phyloP scores from a whole-genome alignment of 768 basidiomycete genomes.

The Podaxis sp. region DNA sequence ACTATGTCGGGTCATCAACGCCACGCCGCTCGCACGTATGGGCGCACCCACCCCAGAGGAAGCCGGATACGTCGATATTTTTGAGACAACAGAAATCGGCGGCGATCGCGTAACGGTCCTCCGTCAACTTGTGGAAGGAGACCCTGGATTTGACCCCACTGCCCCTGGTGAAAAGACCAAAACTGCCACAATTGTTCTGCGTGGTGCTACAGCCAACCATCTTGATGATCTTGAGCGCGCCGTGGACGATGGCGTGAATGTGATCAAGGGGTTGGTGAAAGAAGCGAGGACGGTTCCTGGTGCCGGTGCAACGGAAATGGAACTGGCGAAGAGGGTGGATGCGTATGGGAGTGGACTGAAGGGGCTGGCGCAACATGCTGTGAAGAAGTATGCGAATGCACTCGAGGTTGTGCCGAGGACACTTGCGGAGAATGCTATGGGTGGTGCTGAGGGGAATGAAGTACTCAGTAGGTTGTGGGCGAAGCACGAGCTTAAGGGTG shows the following conservation, averaged over 20 bases:
- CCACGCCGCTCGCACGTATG: slow-evolving; percentile 92
- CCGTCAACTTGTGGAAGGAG: slow-evolving; percentile 71
- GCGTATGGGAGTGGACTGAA: slow-evolving; percentile 84
- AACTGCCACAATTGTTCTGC: slow-evolving; percentile 92
- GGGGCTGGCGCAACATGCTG: slow-evolving; percentile 91
- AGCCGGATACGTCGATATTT: slow-evolving; percentile 89
- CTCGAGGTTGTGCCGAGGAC: slow-evolving; percentile 92
- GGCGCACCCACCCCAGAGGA: slow-evolving; percentile 97
- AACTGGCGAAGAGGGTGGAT: slow-evolving; percentile 83
- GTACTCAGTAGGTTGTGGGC: slow-evolving; percentile 88
- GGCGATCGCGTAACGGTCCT: slow-evolving; percentile 98
- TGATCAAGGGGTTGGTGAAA: slow-evolving; percentile 89
- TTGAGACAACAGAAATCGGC: slow-evolving; percentile 95
- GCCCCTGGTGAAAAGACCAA: slow-evolving; percentile 66
- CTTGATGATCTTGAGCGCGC: slow-evolving; percentile 96
- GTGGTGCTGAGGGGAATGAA: slow-evolving; percentile 90
- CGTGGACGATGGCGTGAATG: slow-evolving; percentile 95
- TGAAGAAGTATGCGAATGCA: slow-evolving; percentile 85
- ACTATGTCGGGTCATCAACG: slow-evolving; percentile 92
- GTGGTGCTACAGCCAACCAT: slow-evolving; percentile 93
- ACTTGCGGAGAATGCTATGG: slow-evolving; percentile 92
- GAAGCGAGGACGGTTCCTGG: slow-evolving; percentile 90
- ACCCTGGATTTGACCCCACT: slow-evolving; percentile 57
- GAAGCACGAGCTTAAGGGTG: slow-evolving; percentile 77
- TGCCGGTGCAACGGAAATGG: slow-evolving; percentile 92